Conservation (phyloP, 345 rosid genomes). For the Populus pruinosa region DNA sequence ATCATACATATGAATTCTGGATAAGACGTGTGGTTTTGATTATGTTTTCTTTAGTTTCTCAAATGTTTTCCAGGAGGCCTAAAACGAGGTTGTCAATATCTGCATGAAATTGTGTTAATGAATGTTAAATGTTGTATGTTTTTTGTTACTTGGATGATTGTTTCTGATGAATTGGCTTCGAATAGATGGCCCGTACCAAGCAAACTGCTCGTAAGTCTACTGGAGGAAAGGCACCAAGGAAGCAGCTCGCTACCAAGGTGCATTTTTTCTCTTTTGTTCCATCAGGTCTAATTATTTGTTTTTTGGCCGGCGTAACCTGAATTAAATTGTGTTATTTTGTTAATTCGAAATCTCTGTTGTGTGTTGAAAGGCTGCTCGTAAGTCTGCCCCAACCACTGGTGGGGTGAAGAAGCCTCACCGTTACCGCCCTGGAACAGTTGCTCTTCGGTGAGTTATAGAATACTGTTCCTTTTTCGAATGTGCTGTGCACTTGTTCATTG, state of each 20-base stretch:
- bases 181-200: slow-evolving; percentile 87
- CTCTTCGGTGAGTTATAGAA: slow-evolving; percentile 13
- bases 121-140: not conserved
- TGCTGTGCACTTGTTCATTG: too few species aligned
- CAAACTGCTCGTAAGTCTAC: slow-evolving; percentile 95
- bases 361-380: slow-evolving; percentile 13
- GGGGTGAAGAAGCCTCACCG: slow-evolving; percentile 22
- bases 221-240: slow-evolving; percentile 96
- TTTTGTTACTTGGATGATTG: not conserved
- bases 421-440: slow-evolving; percentile 25
- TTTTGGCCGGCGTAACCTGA: not conserved
- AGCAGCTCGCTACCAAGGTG: slow-evolving; percentile 94
- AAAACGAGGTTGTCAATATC: not conserved
- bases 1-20: not conserved
- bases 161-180: not conserved
- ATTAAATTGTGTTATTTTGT: not conserved
- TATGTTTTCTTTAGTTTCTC: not conserved
- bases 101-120: not conserved
- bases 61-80: not conserved
- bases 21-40: not conserved
- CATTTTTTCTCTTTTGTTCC: not conserved
- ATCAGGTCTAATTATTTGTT: too few species aligned
- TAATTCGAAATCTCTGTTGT: too few species aligned
- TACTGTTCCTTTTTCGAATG: too few species aligned
- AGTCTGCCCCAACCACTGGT: slow-evolving; percentile 24